phyloP scores from a whole-genome alignment of 208 protist genomes.

The Balamuthia mandrillaris region DNA sequence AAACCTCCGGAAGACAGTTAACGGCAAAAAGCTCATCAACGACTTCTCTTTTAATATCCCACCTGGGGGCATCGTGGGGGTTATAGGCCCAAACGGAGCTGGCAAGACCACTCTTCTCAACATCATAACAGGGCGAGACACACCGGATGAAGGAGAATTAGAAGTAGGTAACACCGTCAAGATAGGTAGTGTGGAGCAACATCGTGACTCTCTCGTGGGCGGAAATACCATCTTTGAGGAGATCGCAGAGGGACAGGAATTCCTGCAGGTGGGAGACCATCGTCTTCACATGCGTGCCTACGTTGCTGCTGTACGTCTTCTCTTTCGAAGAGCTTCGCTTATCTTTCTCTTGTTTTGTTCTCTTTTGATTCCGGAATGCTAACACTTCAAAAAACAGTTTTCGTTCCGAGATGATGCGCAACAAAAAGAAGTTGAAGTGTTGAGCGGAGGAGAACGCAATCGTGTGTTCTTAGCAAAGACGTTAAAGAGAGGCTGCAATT shows the following conservation, averaged over 20 bases:
- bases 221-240: constrained; percentile 55
- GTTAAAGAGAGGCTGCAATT: constrained; percentile 57
- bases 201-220: constrained; percentile 26
- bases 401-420: constrained; percentile 54
- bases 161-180: constrained; percentile 47
- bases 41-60: not conserved
- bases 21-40: not conserved
- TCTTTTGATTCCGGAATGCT: not conserved
- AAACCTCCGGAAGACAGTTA: not conserved
- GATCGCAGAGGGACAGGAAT: constrained; percentile 46
- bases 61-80: constrained; percentile 5
- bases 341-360: not conserved
- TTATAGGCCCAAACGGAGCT: constrained; percentile 62
- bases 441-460: constrained; percentile 64
- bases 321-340: not conserved
- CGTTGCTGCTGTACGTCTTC: constrained; percentile 16
- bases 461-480: constrained; percentile 68
- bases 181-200: constrained; percentile 18
- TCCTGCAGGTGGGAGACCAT: not conserved
- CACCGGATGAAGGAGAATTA: constrained; percentile 34
- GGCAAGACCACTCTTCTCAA: constrained; percentile 66
- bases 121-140: constrained; percentile 36
- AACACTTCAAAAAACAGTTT: constrained; percentile 28
- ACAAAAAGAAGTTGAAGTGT: constrained; percentile 50
- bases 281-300: constrained; percentile 44